These are phyloP conservation scores for Caloboletus firmus DNA, from an alignment of 1,284 basidiomycete species.

Conservation along the genomic window DNA sequence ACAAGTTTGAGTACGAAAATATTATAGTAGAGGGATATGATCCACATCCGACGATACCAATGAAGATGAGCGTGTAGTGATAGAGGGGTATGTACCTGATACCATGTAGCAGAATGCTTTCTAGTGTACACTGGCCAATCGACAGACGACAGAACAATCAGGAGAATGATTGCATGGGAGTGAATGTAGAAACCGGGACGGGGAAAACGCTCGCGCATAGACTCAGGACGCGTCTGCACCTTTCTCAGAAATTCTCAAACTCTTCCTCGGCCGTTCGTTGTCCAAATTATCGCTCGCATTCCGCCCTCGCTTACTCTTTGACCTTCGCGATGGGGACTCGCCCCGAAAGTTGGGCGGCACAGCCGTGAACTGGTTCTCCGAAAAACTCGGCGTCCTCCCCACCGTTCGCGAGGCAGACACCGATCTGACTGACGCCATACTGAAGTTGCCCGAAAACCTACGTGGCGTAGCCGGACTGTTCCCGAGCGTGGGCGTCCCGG, in stretches of 20 bases:
- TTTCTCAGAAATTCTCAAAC: constrained; percentile 2
- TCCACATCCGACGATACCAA: constrained; percentile 83
- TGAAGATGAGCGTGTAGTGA: constrained; percentile 94
- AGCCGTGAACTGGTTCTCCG: constrained; percentile 48
- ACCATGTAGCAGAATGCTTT: background rate
- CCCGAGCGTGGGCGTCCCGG: background rate
- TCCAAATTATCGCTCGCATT: constrained; percentile 18
- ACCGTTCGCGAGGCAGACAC: constrained; percentile 17
- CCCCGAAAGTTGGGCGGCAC: constrained; percentile 40
- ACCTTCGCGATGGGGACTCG: constrained; percentile 32
- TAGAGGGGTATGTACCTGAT: background rate
- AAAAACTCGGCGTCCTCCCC: constrained; percentile 31
- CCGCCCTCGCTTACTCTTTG: constrained; percentile 30
- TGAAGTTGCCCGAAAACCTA: constrained; percentile 12
- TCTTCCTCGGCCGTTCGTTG: constrained; percentile 25
- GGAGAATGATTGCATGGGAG: background rate
- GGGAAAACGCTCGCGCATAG: background rate
- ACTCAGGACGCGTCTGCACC: background rate
- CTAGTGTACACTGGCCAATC: background rate
- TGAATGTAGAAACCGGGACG: background rate
- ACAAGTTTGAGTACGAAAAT: constrained; percentile 81
- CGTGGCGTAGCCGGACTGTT: constrained; percentile 38
- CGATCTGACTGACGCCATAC: constrained; percentile 14
- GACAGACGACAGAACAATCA: background rate
- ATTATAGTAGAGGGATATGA: constrained; percentile 87